A percentile compares a stretch with the other conserved stretches of the same genome.
These are phyloP conservation scores for Scenedesmus sp. DNA, from an alignment of 163 green algal species.

Conservation along the genomic window DNA sequence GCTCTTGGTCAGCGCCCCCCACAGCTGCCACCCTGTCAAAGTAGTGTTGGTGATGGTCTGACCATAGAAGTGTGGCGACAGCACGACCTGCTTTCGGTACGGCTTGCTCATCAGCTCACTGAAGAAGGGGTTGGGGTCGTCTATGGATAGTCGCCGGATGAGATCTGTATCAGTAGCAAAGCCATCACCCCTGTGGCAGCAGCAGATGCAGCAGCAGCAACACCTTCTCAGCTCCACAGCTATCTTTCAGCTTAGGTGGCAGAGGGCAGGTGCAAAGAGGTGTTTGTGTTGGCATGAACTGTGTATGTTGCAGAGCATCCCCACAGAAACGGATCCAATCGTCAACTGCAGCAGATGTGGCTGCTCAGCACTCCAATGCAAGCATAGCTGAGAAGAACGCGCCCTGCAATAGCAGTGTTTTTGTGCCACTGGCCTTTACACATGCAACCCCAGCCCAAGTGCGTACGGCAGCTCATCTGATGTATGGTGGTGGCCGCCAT, in stretches of 20 bases:
- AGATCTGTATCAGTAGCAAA: constrained; percentile 30
- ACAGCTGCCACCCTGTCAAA: not conserved
- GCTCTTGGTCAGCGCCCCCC: not conserved
- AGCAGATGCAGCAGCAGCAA: not conserved
- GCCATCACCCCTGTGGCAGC: constrained; percentile 34
- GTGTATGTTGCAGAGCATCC: too few species aligned
- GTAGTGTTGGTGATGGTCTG: constrained; percentile 30
- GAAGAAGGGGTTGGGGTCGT: constrained; percentile 47
- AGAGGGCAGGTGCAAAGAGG: not conserved
- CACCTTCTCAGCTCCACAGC: not conserved
- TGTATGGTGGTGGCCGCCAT: not conserved
- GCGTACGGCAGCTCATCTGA: not conserved
- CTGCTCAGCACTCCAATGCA: too few species aligned
- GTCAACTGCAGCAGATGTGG: too few species aligned
- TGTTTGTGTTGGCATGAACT: too few species aligned
- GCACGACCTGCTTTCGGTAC: constrained; percentile 42
- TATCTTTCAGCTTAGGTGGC: not conserved
- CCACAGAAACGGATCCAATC: too few species aligned
- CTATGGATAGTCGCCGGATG: not conserved
- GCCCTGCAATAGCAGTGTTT: too few species aligned
- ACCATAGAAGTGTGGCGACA: constrained; percentile 58
- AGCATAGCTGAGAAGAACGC: not conserved
- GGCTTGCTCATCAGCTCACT: constrained; percentile 22
- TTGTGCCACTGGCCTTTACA: too few species aligned
- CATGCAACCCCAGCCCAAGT: too few species aligned